Evolutionary conservation across 495 filamentous ascomycete species (phyloP), one percentile per base, ranked within the genome.

Genomic region (Penicillium odoratum): DNA sequence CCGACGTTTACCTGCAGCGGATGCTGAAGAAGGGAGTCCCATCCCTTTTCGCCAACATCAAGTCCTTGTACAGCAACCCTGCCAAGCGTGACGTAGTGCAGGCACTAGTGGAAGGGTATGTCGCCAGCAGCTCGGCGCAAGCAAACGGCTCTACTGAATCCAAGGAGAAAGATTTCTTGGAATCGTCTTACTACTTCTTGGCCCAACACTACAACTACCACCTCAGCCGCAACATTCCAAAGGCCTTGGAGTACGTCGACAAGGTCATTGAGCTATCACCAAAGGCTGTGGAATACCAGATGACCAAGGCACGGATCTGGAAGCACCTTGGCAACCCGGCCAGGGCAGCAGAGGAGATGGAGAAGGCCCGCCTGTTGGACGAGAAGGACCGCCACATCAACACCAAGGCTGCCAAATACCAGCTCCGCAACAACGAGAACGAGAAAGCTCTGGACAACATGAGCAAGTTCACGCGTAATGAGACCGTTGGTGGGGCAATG

Each of bases 11-110:
- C 66, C 71, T 99, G 54, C 79, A 87, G 60, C 82, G 88, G 5
- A 92, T 96, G 90, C 80, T 99, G 30, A 85, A 88, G 66, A 98
- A 93, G 73, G 95, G 95, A n/a, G 90, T 98, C 16, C 93, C 95
- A 7, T 98, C 94, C 0, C 88, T 91, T 3, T 98, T 99, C 70
- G 91, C 91, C 5, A 98, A 98, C 72, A 81, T 99, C 58, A 99
- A 98, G 78, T 80, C 91, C 45, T 81, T 99, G 18, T 98, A 97
- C 74, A 77, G 77, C 25, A 88, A 93, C 67, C 47, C 81, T 1
- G 78, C 74, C 60, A 98, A 99, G 78, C 88, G 86, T 62, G 81
- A 88, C 33, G 83, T 75, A 3, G 83, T 98, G 33, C 85, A 88
- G 59, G 78, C 83, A 10, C 65, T 99, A 42, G 93, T 92, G 6